phyloP scores from a whole-genome alignment of 176 grass and related monocot genomes.

The Chloris gayana region DNA sequence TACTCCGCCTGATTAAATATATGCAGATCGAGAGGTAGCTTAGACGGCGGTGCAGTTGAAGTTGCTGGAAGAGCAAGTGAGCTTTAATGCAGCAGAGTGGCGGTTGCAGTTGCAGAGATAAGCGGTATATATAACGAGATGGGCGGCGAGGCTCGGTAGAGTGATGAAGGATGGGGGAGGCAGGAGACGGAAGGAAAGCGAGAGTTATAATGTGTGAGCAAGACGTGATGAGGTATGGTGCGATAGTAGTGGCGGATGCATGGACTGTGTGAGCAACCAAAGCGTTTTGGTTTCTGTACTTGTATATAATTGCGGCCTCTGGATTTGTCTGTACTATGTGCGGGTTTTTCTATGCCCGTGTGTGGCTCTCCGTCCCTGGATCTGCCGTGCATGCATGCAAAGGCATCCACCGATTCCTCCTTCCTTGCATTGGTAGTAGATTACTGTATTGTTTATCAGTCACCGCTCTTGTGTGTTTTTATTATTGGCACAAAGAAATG shows the following conservation, averaged over 20 bases:
- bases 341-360: constrained; percentile 22
- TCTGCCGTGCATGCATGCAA: constrained; percentile 21
- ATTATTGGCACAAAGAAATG: background rate
- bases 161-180: constrained; percentile 13
- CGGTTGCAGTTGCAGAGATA: constrained; percentile 21
- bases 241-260: background rate
- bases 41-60: too few relatives aligned
- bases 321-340: constrained; percentile 38
- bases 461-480: background rate
- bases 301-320: constrained; percentile 39
- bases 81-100: constrained; percentile 25
- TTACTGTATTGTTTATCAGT: background rate
- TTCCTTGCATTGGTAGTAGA: too few relatives aligned
- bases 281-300: constrained; percentile 12
- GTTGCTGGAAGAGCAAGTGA: constrained; percentile 1
- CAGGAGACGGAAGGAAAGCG: constrained; percentile 24
- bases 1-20: background rate
- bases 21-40: background rate
- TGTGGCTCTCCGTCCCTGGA: constrained; percentile 31
- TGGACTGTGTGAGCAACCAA: constrained; percentile 10
- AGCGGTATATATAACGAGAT: constrained; percentile 48
- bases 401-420: constrained; percentile 27
- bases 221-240: constrained; percentile 28
- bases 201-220: constrained; percentile 39
- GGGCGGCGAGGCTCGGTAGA: background rate